Base-by-base conservation (phyloP, 192 early-diverging fungal species). In the Podila epicladia region DNA sequence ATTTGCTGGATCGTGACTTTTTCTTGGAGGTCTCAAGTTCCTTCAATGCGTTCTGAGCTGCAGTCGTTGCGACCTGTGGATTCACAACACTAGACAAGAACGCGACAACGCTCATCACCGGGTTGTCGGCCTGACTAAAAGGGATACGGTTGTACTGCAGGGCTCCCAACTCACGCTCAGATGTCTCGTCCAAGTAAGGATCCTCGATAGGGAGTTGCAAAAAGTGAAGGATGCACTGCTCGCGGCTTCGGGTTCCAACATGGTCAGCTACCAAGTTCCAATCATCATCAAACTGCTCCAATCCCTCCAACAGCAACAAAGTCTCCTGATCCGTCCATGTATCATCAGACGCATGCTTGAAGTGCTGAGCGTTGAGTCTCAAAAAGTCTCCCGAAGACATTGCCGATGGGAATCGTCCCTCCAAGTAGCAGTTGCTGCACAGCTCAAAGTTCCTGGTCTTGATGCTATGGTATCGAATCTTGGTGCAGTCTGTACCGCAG, bases 251-350 rank as follows among this genome's bases (percentile, higher is more conserved):
- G 15, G 95, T 96, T 0, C 95, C 96, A 5, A 99, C 96, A 67
- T 97, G 95, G 58, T 96, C 95, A 19, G 97, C 90, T 45, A 99
- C 91, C 51, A 91, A 88, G 65, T 90, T 87, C 98, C 98, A 99
- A 74, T 98, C 96, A 55, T 98, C 94, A 58, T 97, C 94, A 85
- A 89, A 97, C 87, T 95, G 86, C 75, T 99, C 98, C 22, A 99
- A 82, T 3, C 91, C 98, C 86, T 99, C 98, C 35, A 99, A 83
- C 45, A 99, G 82, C 33, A 94, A 82, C 28, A 97, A 83, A 13
- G 89, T 93, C 76, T 99, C 98, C 82, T 94, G 90, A 58, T 96
- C 92, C 6, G 86, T 91, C 98, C 98, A 99, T 51, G 88, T 84
- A 49, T 90, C 91, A 37, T 87, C 89, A 26, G 86, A 77, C 17